Conservation (phyloP, 192 early-diverging fungal species). For the Linderina pennispora region DNA sequence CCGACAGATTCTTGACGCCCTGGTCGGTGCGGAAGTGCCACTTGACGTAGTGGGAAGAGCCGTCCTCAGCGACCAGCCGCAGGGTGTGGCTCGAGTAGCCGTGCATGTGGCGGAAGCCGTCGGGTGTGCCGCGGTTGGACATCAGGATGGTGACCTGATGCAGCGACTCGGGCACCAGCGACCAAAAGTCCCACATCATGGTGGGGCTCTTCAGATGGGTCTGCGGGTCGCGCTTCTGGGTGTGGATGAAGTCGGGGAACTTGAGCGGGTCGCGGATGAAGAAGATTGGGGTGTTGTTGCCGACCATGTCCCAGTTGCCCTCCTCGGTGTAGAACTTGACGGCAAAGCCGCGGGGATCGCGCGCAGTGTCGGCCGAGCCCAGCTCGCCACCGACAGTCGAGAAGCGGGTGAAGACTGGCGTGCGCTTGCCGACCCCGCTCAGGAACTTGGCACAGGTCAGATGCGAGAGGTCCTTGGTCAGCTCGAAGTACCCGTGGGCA, state of each 20-base stretch:
- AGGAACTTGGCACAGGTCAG: slow-evolving; percentile 59
- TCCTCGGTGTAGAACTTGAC: slow-evolving; percentile 75
- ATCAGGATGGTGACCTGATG: slow-evolving; percentile 65
- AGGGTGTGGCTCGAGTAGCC: slow-evolving; percentile 68
- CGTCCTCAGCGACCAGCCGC: slow-evolving; percentile 57
- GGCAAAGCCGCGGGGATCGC: slow-evolving; percentile 67
- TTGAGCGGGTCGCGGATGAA: slow-evolving; percentile 56
- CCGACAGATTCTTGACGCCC: slow-evolving; percentile 52
- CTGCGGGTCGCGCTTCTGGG: slow-evolving; percentile 57
- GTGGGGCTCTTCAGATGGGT: slow-evolving; percentile 49
- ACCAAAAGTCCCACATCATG: slow-evolving; percentile 59
- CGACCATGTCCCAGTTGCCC: slow-evolving; percentile 76
- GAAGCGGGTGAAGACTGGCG: slow-evolving; percentile 62
- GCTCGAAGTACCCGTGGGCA: slow-evolving; percentile 70
- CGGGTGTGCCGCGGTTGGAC: slow-evolving; percentile 68
- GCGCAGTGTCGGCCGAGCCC: slow-evolving; percentile 60
- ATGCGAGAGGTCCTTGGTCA: slow-evolving; percentile 54
- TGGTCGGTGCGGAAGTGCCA: slow-evolving; percentile 75
- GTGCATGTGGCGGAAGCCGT: slow-evolving; percentile 63
- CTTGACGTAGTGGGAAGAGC: slow-evolving; percentile 65
- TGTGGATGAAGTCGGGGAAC: slow-evolving; percentile 52
- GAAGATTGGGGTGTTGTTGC: slow-evolving; percentile 76
- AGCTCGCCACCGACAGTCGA: slow-evolving; percentile 57
- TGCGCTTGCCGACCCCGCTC: slow-evolving; percentile 54
- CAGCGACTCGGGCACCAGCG: slow-evolving; percentile 56